Conservation (phyloP, 2,329 filamentous ascomycete genomes). For the Amphichorda felina region DNA sequence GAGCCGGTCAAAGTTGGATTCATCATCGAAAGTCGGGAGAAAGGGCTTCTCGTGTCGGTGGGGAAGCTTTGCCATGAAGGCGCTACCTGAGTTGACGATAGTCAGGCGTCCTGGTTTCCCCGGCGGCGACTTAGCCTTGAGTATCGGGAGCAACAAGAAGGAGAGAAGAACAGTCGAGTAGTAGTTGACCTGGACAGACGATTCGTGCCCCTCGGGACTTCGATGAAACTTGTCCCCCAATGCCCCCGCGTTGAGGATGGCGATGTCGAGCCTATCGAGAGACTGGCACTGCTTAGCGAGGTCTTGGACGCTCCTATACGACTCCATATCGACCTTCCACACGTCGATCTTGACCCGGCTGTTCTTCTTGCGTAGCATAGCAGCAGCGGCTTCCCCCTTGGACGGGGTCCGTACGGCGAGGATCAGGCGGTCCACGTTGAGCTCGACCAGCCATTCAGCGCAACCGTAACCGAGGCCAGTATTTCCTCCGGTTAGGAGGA, state of each 20-base stretch:
- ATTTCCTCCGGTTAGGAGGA: background rate
- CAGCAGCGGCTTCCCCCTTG: slow-evolving; percentile 5
- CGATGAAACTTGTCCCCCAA: slow-evolving; percentile 10
- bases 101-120: slow-evolving; percentile 13
- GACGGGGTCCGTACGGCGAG: slow-evolving; percentile 8
- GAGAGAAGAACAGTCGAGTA: slow-evolving; percentile 21
- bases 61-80: slow-evolving; percentile 11
- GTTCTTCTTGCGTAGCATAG: background rate
- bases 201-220: slow-evolving; percentile 23
- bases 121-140: slow-evolving; percentile 13
- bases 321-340: slow-evolving; percentile 12
- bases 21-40: slow-evolving; percentile 15
- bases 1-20: slow-evolving; percentile 9
- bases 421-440: slow-evolving; percentile 7
- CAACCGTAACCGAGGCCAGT: background rate
- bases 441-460: slow-evolving; percentile 2
- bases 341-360: slow-evolving; percentile 11
- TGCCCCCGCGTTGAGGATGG: slow-evolving; percentile 32
- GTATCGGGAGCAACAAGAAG: slow-evolving; percentile 17
- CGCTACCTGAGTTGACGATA: slow-evolving; percentile 17
- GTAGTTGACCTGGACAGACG: slow-evolving; percentile 26
- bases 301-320: slow-evolving; percentile 10
- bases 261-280: slow-evolving; percentile 27
- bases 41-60: slow-evolving; percentile 7
- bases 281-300: slow-evolving; percentile 9